A percentile compares a stretch with the other conserved stretches of the same genome.
Conservation (phyloP, 352 stramenopile genomes). For the Phytopythium ostracodes region DNA sequence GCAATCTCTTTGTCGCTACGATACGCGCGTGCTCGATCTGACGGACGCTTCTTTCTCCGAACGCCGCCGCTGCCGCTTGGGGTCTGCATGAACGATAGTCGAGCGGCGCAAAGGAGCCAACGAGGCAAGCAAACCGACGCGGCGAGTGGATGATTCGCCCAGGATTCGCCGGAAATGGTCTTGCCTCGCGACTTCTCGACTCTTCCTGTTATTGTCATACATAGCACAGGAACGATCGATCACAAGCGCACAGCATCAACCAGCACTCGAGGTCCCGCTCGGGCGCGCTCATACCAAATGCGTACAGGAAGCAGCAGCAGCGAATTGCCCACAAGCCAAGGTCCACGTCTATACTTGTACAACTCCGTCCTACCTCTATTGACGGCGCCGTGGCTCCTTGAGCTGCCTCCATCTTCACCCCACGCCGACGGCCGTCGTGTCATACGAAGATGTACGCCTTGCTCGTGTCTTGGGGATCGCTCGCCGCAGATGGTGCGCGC, state of each 20-base stretch:
- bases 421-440: background rate
- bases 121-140: constrained; percentile 1
- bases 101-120: background rate
- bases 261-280: background rate
- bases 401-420: background rate
- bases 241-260: background rate
- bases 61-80: background rate
- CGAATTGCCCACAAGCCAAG: too few relatives aligned
- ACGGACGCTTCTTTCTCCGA: background rate
- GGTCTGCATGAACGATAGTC: background rate
- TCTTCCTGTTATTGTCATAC: background rate
- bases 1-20: background rate
- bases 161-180: background rate
- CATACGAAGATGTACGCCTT: constrained; percentile 62
- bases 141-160: background rate
- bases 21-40: background rate
- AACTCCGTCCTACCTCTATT: background rate
- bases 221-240: background rate
- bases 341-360: background rate
- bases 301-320: background rate
- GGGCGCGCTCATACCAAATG: background rate
- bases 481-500: constrained; percentile 28
- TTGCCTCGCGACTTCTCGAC: background rate
- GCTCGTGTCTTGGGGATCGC: constrained; percentile 35
- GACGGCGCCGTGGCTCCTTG: background rate